Evolutionary conservation across 495 filamentous ascomycete species (phyloP).

Genomic region (Aspergillus biplanus): DNA sequence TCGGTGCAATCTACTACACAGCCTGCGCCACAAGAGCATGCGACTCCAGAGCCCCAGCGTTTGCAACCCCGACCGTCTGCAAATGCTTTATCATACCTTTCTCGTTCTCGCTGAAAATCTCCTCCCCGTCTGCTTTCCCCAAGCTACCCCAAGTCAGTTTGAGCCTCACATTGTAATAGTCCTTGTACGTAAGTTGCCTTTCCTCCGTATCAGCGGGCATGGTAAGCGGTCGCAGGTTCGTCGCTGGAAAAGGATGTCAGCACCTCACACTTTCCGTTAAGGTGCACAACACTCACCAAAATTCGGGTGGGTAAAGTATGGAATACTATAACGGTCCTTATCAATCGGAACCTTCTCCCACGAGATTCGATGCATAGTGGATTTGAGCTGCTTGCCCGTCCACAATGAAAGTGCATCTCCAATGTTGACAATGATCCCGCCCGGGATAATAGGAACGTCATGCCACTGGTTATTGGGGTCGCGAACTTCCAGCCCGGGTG

Average conservation of each 20-base stretch:
- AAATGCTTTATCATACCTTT: background rate
- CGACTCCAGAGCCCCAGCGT: background rate
- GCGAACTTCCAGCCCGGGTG: background rate
- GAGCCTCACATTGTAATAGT: background rate
- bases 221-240: background rate
- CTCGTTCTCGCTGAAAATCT: background rate
- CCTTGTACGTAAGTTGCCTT: background rate
- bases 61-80: background rate
- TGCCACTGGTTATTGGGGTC: background rate
- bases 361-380: background rate
- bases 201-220: background rate
- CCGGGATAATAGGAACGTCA: background rate
- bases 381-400: background rate
- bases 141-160: background rate
- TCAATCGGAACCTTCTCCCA: background rate
- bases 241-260: background rate
- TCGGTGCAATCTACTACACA: background rate
- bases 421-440: background rate
- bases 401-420: background rate
- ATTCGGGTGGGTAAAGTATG: background rate
- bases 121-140: background rate
- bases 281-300: background rate
- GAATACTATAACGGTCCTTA: background rate
- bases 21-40: background rate
- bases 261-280: background rate